Evolutionary conservation across 805 yeast genomes (phyloP), one percentile per base, ranked within the genome.

Genomic region (Myxozyma lipomycoides): DNA sequence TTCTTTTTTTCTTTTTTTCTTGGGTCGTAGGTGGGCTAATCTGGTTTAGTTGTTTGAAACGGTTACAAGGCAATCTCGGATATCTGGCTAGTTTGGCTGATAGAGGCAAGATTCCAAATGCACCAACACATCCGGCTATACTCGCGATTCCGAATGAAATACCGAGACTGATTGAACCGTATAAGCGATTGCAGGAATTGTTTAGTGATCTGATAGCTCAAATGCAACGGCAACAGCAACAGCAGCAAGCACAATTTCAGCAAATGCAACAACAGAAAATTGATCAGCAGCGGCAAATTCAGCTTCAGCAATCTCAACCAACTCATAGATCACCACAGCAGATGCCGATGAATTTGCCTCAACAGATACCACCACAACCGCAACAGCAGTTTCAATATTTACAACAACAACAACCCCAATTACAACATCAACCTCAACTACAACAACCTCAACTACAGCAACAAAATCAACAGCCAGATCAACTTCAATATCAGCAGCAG

Each of bases 51-150:
- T 62, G 70, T 41, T 57, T 70, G 64, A 60, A 57, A 35, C 61
- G 73, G 3, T 43, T 70, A 9, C 71, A 70, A 40, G 52, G 64
- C 40, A 70, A 70, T 46, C 51, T 70, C 36, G 59, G 65, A 18
- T 69, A 67, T 46, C 61, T 70, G 49, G 67, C 67, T 7, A 54
- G 67, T 18, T 45, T 63, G 26, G 63, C 61, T 6, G 70, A 67
- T 43, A 51, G 56, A 24, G 49, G 59, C 15, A 61, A 61, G 45
- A 34, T 49, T 30, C 25, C 51, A 19, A 57, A 51, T 3, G 51
- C 52, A 10, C 53, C 51, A 28, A 52, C 48, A 24, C 61, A 58
- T 46, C 71, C 72, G 4, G 68, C 65, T 32, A 51, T 66, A 2
- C 45, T 70, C 21, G 49, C 61, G 1, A 56, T 70, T 1, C 65